Evolutionary conservation across 495 filamentous ascomycete genomes (phyloP).

Genomic region (Daldinia caldariorum): DNA sequence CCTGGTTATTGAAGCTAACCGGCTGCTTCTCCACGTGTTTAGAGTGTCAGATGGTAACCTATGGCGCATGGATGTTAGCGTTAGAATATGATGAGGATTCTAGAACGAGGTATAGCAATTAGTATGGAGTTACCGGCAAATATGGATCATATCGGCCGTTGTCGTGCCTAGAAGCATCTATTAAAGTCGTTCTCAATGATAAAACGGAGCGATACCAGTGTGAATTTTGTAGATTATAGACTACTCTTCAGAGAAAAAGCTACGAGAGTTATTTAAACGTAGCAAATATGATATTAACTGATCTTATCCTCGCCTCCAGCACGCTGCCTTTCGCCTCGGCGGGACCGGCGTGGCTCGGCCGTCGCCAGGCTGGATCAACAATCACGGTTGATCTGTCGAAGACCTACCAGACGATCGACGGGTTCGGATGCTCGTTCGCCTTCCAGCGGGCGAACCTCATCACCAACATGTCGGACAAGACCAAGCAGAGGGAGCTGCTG

Average conservation of each 20-base stretch:
- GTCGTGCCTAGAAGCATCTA: conserved; percentile 1
- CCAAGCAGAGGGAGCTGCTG: conserved; percentile 56
- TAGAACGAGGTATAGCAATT: conserved; percentile 36
- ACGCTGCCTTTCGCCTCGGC: conserved; percentile 39
- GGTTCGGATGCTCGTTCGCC: conserved; percentile 63
- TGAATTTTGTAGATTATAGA: not conserved
- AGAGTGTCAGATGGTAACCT: conserved; percentile 14
- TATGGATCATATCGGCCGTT: conserved; percentile 22
- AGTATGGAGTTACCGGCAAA: conserved; percentile 31
- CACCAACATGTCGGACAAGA: conserved; percentile 58
- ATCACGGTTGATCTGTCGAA: conserved; percentile 55
- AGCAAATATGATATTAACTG: conserved; percentile 39
- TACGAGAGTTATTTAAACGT: not conserved
- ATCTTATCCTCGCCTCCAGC: conserved; percentile 25
- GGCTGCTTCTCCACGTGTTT: conserved; percentile 34
- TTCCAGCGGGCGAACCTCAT: conserved; percentile 66
- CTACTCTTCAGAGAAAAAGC: not conserved
- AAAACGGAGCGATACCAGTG: conserved; percentile 12
- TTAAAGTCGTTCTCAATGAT: conserved; percentile 7
- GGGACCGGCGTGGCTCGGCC: conserved; percentile 32
- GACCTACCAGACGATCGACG: conserved; percentile 61
- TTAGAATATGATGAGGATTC: conserved; percentile 29
- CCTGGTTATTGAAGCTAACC: conserved; percentile 19
- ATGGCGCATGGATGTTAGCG: conserved; percentile 22
- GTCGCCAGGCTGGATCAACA: conserved; percentile 46